Percentiles rank a stretch among this genome's conserved stretches.
phyloP scores from a whole-genome alignment of 177 flowering plant genomes.

The Vitis hybrid region DNA sequence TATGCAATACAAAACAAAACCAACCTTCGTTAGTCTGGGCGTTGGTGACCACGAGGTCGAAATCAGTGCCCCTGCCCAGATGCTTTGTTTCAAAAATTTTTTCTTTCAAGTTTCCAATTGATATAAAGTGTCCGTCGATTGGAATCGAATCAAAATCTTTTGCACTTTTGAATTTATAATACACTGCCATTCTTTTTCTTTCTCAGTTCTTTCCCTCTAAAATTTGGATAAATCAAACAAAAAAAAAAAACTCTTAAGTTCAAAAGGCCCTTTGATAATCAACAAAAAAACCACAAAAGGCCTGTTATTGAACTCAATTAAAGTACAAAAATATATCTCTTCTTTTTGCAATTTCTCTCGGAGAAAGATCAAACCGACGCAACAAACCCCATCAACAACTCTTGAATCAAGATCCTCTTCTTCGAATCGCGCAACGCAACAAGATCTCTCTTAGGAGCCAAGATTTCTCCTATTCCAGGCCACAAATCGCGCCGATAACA shows the following conservation, averaged over 20 bases:
- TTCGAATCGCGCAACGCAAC: too few species aligned
- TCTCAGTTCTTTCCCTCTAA: slow-evolving; percentile 13
- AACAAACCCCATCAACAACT: too few species aligned
- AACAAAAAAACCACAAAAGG: slow-evolving; percentile 2
- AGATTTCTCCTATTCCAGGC: too few species aligned
- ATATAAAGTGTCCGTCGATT: slow-evolving; percentile 91
- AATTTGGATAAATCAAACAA: slow-evolving; percentile 9
- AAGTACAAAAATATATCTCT: too few species aligned
- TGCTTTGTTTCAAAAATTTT: slow-evolving; percentile 98
- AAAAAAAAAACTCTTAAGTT: slow-evolving; percentile 7
- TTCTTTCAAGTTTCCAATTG: slow-evolving; percentile 91
- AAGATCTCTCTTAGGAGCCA: too few species aligned
- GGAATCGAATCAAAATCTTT: slow-evolving; percentile 88
- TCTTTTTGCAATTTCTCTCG: too few species aligned
- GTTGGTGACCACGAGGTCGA: slow-evolving; percentile 93
- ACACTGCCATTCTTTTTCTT: slow-evolving; percentile 70
- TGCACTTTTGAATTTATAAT: slow-evolving; percentile 98
- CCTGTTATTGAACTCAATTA: slow-evolving; percentile 25
- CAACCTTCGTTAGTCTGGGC: slow-evolving; percentile 99
- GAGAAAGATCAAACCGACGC: too few species aligned
- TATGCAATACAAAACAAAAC: slow-evolving; percentile 26
- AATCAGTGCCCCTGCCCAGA: slow-evolving; percentile 95
- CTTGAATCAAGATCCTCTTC: too few species aligned
- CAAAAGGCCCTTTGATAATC: slow-evolving; percentile 20
- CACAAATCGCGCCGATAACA: too few species aligned